Evolutionary conservation across 371 early-diverging fungal genomes (phyloP), one percentile per base, ranked within the genome.

Genomic region (Dichotomocladium elegans): DNA sequence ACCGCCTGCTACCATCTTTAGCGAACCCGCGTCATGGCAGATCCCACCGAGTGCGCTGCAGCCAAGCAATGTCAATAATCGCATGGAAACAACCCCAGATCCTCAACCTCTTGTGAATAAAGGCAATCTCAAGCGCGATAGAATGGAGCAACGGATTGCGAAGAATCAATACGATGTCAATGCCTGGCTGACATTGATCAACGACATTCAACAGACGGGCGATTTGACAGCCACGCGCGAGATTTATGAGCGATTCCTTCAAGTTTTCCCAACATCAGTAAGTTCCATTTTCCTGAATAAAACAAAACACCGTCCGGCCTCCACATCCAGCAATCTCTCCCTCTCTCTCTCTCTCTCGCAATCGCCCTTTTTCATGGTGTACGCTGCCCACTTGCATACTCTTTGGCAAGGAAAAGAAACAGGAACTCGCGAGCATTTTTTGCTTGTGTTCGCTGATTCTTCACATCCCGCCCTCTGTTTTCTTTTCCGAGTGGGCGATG

Each of bases 191-290:
- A 61, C 70, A 1, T 55, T 92, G 25, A 64, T 89, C 30, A 68
- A 63, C 29, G 87, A 86, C 25, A 76, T 74, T 40, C 77, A 82
- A 49, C 66, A 70, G 41, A 69, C 68, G 25, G 82, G 79, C 37
- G 87, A 90, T 53, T 58, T 81, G 21, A 68, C 70, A 28, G 67
- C 76, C 9, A 80, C 85, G 5, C 76, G 92, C 41, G 86, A 84
- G 22, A 74, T 84, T 1, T 95, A 79, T 71, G 90, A 89, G 54
- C 72, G 80, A 7, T 80, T 91, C 31, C 61, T 94, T 40, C 72
- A 81, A 52, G 82, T 85, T 47, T 95, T 90, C 61, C 97, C 97
- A 21, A 86, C 88, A 33, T 85, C 90, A 66, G 94, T 92, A 84
- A 74, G 90, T 87, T 49, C 25, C 51, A 24, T 49, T 31, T n/a